phyloP scores from a whole-genome alignment of 768 basidiomycete genomes.

The Rhizopogon salebrosus region DNA sequence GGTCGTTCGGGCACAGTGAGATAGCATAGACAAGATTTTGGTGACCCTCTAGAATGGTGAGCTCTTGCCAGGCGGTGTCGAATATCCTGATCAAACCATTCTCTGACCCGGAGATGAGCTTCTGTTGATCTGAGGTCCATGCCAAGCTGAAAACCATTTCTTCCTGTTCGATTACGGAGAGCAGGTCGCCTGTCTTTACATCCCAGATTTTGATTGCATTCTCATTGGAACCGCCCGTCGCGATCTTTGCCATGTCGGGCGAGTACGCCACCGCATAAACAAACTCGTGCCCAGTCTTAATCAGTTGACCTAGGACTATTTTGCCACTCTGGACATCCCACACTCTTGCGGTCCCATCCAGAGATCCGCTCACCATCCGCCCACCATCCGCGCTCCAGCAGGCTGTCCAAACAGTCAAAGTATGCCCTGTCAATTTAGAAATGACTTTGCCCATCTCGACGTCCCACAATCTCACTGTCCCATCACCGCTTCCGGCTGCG shows the following conservation, averaged over 20 bases:
- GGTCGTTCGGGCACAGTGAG: background rate
- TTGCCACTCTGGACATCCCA: background rate
- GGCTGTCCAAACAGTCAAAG: background rate
- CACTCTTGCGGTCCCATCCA: background rate
- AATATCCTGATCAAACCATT: background rate
- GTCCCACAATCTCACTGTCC: background rate
- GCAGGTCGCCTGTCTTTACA: background rate
- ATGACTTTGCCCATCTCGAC: background rate
- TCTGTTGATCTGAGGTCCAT: background rate
- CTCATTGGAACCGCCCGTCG: background rate
- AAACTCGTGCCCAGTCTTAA: background rate
- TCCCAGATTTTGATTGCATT: background rate
- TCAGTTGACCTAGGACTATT: background rate
- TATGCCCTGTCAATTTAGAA: background rate
- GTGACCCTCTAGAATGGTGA: background rate
- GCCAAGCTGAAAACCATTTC: background rate
- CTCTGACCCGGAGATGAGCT: background rate
- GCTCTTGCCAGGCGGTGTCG: background rate
- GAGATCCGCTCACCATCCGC: background rate
- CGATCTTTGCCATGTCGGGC: background rate
- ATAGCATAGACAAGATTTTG: background rate
- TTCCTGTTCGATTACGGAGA: background rate
- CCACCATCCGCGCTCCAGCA: background rate
- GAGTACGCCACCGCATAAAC: background rate
- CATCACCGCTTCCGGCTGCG: background rate